phyloP scores from a whole-genome alignment of 768 basidiomycete species.

The Xerocomus potaroensis region DNA sequence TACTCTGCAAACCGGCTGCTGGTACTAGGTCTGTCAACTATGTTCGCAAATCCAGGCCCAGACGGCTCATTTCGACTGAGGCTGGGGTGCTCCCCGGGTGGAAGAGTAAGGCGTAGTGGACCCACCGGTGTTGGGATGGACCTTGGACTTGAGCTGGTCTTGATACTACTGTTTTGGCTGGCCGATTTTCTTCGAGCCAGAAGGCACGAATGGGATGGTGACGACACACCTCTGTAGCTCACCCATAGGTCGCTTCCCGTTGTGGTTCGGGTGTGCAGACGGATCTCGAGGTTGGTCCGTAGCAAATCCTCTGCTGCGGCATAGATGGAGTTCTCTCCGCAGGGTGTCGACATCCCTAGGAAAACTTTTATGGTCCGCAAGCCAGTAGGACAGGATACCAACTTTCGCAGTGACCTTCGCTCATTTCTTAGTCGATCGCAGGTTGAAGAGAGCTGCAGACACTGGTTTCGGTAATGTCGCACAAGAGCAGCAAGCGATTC shows the following conservation, averaged over 20 bases:
- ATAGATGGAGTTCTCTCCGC: constrained; percentile 44
- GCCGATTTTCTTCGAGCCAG: background rate
- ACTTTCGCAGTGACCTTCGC: constrained; percentile 52
- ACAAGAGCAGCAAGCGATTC: constrained; percentile 68
- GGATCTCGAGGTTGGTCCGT: constrained; percentile 27
- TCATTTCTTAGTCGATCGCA: constrained; percentile 37
- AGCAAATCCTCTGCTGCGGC: constrained; percentile 34
- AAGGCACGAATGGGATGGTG: background rate
- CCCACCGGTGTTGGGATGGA: constrained; percentile 51
- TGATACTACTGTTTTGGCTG: constrained; percentile 21
- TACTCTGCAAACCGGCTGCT: constrained; percentile 51
- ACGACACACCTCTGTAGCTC: constrained; percentile 40
- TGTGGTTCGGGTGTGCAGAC: constrained; percentile 43
- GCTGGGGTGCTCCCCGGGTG: constrained; percentile 47
- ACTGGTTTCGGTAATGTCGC: constrained; percentile 55
- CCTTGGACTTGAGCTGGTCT: constrained; percentile 57
- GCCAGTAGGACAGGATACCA: constrained; percentile 3
- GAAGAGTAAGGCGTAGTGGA: constrained; percentile 65
- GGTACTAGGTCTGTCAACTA: constrained; percentile 41
- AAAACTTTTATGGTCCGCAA: constrained; percentile 6
- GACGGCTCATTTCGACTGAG: constrained; percentile 30
- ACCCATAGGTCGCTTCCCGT: constrained; percentile 62
- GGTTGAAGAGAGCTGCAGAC: constrained; percentile 40
- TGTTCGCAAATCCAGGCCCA: constrained; percentile 8
- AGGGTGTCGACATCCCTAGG: constrained; percentile 49